Evolutionary conservation across 352 stramenopile genomes (phyloP), one percentile per base, ranked within the genome.

Genomic region (Globisporangium iwayamae): DNA sequence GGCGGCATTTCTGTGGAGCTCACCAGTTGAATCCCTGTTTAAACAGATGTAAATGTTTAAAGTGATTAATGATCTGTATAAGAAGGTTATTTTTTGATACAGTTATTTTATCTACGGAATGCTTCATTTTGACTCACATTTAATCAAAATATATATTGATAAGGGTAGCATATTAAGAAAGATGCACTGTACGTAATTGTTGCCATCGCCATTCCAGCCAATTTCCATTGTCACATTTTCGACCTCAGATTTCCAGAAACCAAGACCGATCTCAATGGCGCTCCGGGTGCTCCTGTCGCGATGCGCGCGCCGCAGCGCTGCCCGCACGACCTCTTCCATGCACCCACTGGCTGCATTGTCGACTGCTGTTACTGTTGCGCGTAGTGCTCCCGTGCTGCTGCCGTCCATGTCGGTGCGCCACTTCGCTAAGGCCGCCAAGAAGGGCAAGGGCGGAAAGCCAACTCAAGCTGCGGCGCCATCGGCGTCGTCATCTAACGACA

Each of bases 341-440:
- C 28, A 38, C 16, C 47, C 30, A 0, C 55, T 68, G 16, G 30
- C 52, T 18, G 52, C 10, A 22, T 9, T 72, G 6, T 34, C 38
- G 32, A 47, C 58, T 30, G 63, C 57, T 20, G 30, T 54, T 28
- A 20, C 22, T 58, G 47, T 51, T 65, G 45, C 60, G 18, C 53
- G 8, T 65, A 51, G 70, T 47, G 47, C 61, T 10, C 62, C 66
- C 18, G 30, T 32, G 51, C 43, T 63, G 10, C 30, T 39, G 51
- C 14, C 64, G 18, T 18, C 22, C 47, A 25, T 66, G 34, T 46
- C 56, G 1, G 70, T 70, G 64, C 81, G 79, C 41, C 70, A 70
- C 60, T 93, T 91, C 58, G 79, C 83, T 62, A 91, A 91, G 68
- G 74, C 68, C 11, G 63, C 74, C 53, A 90, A 89, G 73, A 88